phyloP scores from a whole-genome alignment of 225 moss, liverwort and hornwort genomes.

The Ulota crispa region DNA sequence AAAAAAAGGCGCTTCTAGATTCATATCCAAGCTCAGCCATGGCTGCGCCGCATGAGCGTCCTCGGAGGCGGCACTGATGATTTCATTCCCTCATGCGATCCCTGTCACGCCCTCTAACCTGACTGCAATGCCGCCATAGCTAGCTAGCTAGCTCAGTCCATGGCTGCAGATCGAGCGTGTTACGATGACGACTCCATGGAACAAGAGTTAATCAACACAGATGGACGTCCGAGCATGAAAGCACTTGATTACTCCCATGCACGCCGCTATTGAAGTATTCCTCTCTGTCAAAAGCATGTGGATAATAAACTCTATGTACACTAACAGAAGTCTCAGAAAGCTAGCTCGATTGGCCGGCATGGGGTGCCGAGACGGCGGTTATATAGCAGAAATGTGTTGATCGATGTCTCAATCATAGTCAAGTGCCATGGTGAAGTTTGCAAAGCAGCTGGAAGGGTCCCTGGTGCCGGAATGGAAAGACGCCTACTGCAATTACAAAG shows the following conservation, averaged over 20 bases:
- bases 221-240: not conserved
- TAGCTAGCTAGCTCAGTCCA: not conserved
- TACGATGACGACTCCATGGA: too few species aligned
- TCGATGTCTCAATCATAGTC: not conserved
- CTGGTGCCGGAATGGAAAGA: conserved; percentile 62
- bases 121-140: not conserved
- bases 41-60: conserved; percentile 27
- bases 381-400: not conserved
- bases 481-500: conserved; percentile 66
- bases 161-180: not conserved
- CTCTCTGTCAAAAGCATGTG: not conserved
- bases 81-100: conserved; percentile 15
- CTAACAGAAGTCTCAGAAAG: not conserved
- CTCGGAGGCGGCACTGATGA: too few species aligned
- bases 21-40: not conserved
- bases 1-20: not conserved
- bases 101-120: conserved; percentile 11
- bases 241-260: not conserved
- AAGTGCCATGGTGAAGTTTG: conserved; percentile 58
- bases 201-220: not conserved
- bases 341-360: not conserved
- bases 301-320: not conserved
- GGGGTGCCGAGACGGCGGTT: not conserved
- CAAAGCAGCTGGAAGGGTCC: conserved; percentile 54
- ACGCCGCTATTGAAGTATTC: not conserved